These are phyloP conservation scores for Dissophora globulifera DNA, from an alignment of 192 early-diverging fungal genomes.

Conservation along the genomic window DNA sequence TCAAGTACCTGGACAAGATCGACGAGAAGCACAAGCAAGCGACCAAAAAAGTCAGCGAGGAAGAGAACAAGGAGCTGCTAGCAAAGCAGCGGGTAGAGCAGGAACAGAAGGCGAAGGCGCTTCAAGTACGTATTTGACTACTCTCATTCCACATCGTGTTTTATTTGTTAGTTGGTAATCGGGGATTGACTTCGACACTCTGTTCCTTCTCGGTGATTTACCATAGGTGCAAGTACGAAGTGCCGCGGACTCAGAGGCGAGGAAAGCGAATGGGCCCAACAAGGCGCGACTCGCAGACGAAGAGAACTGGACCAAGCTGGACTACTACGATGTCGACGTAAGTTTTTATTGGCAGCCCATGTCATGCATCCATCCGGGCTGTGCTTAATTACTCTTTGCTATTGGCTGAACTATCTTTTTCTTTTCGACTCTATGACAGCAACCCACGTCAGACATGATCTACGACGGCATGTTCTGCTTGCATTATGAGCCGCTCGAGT, in stretches of 20 bases:
- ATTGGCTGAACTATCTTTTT: not conserved
- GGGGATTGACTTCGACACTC: not conserved
- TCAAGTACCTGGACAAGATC: conserved; percentile 93
- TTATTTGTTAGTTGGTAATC: too few relatives aligned
- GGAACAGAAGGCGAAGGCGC: conserved; percentile 53
- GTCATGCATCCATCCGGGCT: not conserved
- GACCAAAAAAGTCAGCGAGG: conserved; percentile 71
- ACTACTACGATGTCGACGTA: conserved; percentile 70
- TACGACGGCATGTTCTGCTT: conserved; percentile 51
- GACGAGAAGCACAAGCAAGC: conserved; percentile 82
- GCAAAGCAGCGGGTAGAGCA: conserved; percentile 48
- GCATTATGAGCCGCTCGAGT: conserved; percentile 42
- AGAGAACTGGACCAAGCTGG: conserved; percentile 76
- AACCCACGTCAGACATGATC: conserved; percentile 37
- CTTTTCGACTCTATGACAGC: conserved; percentile 12
- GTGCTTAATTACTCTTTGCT: conserved; percentile 5
- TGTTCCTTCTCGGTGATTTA: not conserved
- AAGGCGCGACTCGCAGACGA: conserved; percentile 71
- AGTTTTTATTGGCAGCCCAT: conserved; percentile 20
- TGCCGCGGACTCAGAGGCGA: conserved; percentile 67
- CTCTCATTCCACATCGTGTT: not conserved
- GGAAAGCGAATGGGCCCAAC: conserved; percentile 71
- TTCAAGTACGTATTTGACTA: conserved; percentile 50
- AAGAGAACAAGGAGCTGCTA: conserved; percentile 70
- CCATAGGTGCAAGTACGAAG: conserved; percentile 68